Evolutionary conservation across 2,329 filamentous ascomycete species (phyloP).

Genomic region (Diplodia intermedia): DNA sequence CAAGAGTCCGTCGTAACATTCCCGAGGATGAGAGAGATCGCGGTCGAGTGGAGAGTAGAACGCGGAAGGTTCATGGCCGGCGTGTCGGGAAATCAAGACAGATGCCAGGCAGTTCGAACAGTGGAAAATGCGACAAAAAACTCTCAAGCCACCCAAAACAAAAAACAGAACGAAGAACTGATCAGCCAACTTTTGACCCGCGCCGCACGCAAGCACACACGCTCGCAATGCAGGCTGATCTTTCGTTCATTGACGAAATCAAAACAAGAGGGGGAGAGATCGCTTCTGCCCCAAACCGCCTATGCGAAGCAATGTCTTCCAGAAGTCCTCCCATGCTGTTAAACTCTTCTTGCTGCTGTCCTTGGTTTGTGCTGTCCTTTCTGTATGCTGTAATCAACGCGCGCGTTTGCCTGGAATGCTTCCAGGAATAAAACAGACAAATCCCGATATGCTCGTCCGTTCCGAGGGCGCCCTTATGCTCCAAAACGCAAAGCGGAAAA

Average conservation of each 20-base stretch:
- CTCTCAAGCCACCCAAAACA: slow-evolving; percentile 28
- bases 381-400: slow-evolving; percentile 26
- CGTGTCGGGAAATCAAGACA: slow-evolving; percentile 15
- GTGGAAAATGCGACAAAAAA: slow-evolving; percentile 26
- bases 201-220: not conserved
- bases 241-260: slow-evolving; percentile 20
- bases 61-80: not conserved
- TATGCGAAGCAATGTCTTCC: slow-evolving; percentile 29
- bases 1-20: slow-evolving; percentile 17
- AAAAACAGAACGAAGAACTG: slow-evolving; percentile 24
- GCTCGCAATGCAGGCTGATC: slow-evolving; percentile 12
- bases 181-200: slow-evolving; percentile 26
- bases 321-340: slow-evolving; percentile 29
- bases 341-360: slow-evolving; percentile 25
- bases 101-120: slow-evolving; percentile 24
- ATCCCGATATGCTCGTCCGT: slow-evolving; percentile 28
- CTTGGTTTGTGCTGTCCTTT: slow-evolving; percentile 29
- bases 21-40: slow-evolving; percentile 15
- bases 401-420: slow-evolving; percentile 1
- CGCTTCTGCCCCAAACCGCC: slow-evolving; percentile 27
- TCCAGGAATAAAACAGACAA: slow-evolving; percentile 11
- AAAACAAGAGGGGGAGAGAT: slow-evolving; percentile 30
- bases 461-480: slow-evolving; percentile 26
- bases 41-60: slow-evolving; percentile 18
- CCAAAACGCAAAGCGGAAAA: slow-evolving; percentile 26